These are phyloP conservation scores for Talaromyces sp. DNA, from an alignment of 2,329 filamentous ascomycete species.

Conservation along the genomic window DNA sequence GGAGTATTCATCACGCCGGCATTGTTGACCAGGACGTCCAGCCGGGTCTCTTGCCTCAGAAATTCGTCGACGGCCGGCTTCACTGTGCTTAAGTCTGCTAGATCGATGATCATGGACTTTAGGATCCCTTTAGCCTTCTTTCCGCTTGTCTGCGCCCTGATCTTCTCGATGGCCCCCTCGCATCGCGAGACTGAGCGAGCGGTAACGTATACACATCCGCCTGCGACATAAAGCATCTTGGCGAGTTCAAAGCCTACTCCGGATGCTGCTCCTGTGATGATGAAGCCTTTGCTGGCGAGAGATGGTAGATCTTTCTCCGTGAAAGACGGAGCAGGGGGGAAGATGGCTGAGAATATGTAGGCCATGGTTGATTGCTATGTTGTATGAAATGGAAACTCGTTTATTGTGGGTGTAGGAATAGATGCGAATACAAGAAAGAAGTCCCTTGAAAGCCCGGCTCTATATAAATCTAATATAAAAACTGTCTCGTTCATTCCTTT, in stretches of 20 bases:
- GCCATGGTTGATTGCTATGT: background rate
- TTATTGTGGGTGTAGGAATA: background rate
- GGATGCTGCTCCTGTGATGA: conserved; percentile 20
- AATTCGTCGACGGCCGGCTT: conserved; percentile 25
- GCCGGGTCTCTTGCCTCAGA: conserved; percentile 24
- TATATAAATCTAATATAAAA: background rate
- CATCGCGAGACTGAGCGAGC: conserved; percentile 3
- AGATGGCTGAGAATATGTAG: background rate
- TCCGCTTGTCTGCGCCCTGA: background rate
- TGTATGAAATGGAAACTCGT: background rate
- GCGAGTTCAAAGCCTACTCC: conserved; percentile 20
- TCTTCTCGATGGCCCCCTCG: conserved; percentile 3
- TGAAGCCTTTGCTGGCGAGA: conserved; percentile 19
- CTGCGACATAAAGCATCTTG: conserved; percentile 17
- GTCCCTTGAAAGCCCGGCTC: background rate
- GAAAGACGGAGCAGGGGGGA: conserved; percentile 15
- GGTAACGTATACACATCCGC: conserved; percentile 21
- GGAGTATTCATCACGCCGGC: conserved; percentile 32
- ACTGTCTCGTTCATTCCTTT: background rate
- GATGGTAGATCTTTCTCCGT: conserved; percentile 17
- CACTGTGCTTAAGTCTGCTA: conserved; percentile 10
- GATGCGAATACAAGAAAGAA: background rate
- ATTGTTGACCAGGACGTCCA: conserved; percentile 39
- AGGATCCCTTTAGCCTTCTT: background rate
- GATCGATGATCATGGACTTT: background rate